phyloP scores from a whole-genome alignment of 2,329 filamentous ascomycete species.

The Dryadomyces sulphureus region DNA sequence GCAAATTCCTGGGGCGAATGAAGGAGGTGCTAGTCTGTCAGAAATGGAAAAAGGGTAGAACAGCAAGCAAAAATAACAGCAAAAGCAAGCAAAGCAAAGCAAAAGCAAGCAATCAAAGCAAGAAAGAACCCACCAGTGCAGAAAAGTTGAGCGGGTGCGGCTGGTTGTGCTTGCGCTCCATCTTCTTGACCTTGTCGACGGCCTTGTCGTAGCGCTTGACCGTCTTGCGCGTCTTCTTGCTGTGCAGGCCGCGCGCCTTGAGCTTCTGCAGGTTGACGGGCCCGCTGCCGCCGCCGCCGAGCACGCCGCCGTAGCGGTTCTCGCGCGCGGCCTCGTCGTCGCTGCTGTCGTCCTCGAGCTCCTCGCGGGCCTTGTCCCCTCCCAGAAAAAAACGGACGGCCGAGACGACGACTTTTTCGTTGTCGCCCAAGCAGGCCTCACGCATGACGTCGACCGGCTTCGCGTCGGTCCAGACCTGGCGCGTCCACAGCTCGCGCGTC shows the following conservation, averaged over 20 bases:
- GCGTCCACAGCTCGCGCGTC: conserved; percentile 88
- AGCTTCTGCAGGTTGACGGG: conserved; percentile 60
- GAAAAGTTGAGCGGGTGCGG: conserved; percentile 91
- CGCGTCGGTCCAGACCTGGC: conserved; percentile 89
- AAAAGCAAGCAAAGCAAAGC: no score
- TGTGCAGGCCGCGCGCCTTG: conserved; percentile 76
- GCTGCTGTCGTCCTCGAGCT: conserved; percentile 76
- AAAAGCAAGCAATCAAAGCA: background rate
- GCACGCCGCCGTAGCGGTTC: conserved; percentile 15
- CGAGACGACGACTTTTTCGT: conserved; percentile 81
- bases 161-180: conserved; percentile 76
- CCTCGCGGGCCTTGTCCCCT: conserved; percentile 89
- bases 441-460: conserved; percentile 96
- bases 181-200: conserved; percentile 63
- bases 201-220: conserved; percentile 67
- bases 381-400: conserved; percentile 91
- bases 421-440: conserved; percentile 73
- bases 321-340: conserved; percentile 44
- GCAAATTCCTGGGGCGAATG: conserved; percentile 92
- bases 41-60: no score
- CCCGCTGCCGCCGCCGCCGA: conserved; percentile 15
- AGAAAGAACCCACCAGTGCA: conserved; percentile 36
- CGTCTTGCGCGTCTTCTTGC: conserved; percentile 92
- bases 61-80: no score
- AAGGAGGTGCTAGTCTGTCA: conserved; percentile 66